A percentile compares a stretch with the other conserved stretches of the same genome.
These are phyloP conservation scores for Cercospora brassicicola DNA, from an alignment of 2,329 filamentous ascomycete species.

Conservation along the genomic window DNA sequence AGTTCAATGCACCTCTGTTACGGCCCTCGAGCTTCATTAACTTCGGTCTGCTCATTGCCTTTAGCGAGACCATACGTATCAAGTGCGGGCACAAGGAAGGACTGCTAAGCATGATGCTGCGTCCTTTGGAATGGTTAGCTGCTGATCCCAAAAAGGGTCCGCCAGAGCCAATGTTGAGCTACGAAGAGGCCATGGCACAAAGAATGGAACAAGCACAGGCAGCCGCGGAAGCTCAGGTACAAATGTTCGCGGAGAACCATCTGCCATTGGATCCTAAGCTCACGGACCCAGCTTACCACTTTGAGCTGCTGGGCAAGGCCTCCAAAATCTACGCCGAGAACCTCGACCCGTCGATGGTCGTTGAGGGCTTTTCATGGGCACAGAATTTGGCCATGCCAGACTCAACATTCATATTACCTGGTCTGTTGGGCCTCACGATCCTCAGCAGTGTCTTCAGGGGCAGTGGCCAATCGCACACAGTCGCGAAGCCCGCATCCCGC, in stretches of 20 bases:
- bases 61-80: conserved; percentile 34
- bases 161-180: neutral
- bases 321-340: conserved; percentile 25
- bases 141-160: neutral
- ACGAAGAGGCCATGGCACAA: conserved; percentile 9
- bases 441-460: neutral
- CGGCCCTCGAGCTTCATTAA: conserved; percentile 20
- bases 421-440: conserved; percentile 20
- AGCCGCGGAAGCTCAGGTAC: conserved; percentile 4
- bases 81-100: conserved; percentile 33
- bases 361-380: conserved; percentile 63
- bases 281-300: neutral
- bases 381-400: conserved; percentile 57
- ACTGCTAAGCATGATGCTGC: conserved; percentile 27
- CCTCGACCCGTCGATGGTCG: conserved; percentile 54
- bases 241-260: neutral
- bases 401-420: conserved; percentile 40
- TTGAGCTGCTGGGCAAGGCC: conserved; percentile 2
- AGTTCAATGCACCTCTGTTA: conserved; percentile 23
- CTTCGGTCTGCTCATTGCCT: conserved; percentile 31
- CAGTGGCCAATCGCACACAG: neutral
- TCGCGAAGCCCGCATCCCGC: neutral
- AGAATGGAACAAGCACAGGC: conserved; percentile 9
- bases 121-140: conserved; percentile 3
- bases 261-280: conserved; percentile 6